These are phyloP conservation scores for Alternaria atra DNA, from an alignment of 2,329 filamentous ascomycete species.

Conservation along the genomic window DNA sequence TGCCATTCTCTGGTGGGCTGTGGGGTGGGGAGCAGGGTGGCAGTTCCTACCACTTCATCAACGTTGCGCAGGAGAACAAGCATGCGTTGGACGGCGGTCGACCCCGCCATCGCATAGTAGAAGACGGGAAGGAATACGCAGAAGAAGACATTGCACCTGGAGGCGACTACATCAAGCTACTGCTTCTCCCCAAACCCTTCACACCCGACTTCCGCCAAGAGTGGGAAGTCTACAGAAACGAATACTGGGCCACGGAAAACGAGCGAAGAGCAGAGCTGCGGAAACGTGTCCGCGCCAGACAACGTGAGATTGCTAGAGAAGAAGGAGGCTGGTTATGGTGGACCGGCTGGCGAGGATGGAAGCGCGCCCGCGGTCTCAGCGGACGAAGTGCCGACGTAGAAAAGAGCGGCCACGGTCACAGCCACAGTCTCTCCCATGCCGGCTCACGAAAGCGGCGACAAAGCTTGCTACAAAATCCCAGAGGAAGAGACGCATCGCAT, in stretches of 20 bases:
- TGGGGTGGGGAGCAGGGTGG: slow-evolving; percentile 61
- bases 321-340: slow-evolving; percentile 85
- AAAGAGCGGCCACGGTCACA: slow-evolving; percentile 30
- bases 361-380: slow-evolving; percentile 43
- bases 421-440: slow-evolving; percentile 26
- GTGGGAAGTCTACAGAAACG: slow-evolving; percentile 92
- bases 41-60: slow-evolving; percentile 80
- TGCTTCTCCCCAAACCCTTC: slow-evolving; percentile 93
- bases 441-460: slow-evolving; percentile 38
- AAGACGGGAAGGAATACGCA: slow-evolving; percentile 69
- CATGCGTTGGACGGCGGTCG: slow-evolving; percentile 33
- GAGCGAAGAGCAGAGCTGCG: slow-evolving; percentile 81
- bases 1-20: slow-evolving; percentile 69
- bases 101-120: slow-evolving; percentile 54
- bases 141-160: slow-evolving; percentile 92
- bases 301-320: slow-evolving; percentile 72
- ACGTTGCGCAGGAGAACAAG: slow-evolving; percentile 59
- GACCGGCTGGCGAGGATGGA: slow-evolving; percentile 73
- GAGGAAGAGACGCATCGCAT: slow-evolving; percentile 39
- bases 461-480: slow-evolving; percentile 30
- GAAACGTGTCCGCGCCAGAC: slow-evolving; percentile 72
- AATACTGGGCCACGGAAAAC: slow-evolving; percentile 98
- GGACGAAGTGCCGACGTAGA: slow-evolving; percentile 41
- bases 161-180: slow-evolving; percentile 89
- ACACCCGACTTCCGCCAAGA: slow-evolving; percentile 94